Evolutionary conservation across 805 yeast genomes (phyloP).

Genomic region (Sugiyamaella lignohabitans): DNA sequence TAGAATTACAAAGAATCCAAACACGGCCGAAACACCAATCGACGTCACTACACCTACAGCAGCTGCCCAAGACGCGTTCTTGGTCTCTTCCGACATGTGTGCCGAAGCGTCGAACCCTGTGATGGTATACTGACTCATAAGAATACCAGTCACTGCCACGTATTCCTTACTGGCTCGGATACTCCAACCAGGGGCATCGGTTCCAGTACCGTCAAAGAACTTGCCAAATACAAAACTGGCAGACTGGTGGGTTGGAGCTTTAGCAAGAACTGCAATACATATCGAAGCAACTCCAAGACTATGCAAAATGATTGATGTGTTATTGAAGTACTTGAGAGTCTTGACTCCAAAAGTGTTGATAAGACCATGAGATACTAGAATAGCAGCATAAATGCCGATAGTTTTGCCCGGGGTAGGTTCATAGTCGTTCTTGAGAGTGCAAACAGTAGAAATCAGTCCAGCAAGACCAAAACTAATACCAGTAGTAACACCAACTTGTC

Average conservation of each 20-base stretch:
- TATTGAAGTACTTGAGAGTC: slow-evolving; percentile 52
- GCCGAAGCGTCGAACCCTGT: slow-evolving; percentile 69
- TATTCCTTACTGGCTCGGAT: slow-evolving; percentile 20
- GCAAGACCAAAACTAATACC: slow-evolving; percentile 20
- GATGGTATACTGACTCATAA: slow-evolving; percentile 51
- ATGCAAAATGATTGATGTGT: slow-evolving; percentile 51
- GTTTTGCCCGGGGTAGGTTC: slow-evolving; percentile 17
- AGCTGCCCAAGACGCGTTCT: slow-evolving; percentile 53
- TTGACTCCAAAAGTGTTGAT: slow-evolving; percentile 55
- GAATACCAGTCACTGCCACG: slow-evolving; percentile 19
- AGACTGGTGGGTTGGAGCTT: slow-evolving; percentile 32
- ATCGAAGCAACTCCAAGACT: slow-evolving; percentile 46
- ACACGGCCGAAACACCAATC: slow-evolving; percentile 46
- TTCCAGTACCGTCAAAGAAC: slow-evolving; percentile 28
- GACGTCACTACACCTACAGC: slow-evolving; percentile 62
- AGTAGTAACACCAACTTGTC: slow-evolving; percentile 21
- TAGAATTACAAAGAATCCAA: slow-evolving; percentile 54
- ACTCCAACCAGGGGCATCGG: slow-evolving; percentile 38
- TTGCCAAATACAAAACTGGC: slow-evolving; percentile 18
- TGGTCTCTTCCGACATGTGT: slow-evolving; percentile 68
- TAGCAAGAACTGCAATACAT: slow-evolving; percentile 20
- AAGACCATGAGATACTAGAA: slow-evolving; percentile 46
- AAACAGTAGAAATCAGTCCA: slow-evolving; percentile 15
- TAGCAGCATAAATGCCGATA: slow-evolving; percentile 48
- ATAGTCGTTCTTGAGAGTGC: slow-evolving; percentile 14